A percentile compares a stretch with the other conserved stretches of the same genome.
Evolutionary conservation across 495 filamentous ascomycete genomes (phyloP).

Genomic region (Xylaria grammica): DNA sequence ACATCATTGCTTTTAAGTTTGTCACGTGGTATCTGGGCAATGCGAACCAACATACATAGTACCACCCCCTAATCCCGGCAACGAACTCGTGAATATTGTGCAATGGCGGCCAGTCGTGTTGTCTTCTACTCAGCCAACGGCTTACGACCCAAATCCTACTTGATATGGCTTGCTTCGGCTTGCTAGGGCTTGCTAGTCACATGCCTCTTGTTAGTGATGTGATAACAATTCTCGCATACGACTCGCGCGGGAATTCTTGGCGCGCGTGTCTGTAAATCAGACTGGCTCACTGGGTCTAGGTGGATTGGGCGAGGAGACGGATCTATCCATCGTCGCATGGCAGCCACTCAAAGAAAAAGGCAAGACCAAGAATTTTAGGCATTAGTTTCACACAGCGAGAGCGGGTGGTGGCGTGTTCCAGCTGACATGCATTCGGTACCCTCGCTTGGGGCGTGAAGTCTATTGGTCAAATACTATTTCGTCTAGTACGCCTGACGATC

Average conservation of each 20-base stretch:
- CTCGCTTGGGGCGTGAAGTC: neutral
- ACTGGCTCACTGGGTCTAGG: neutral
- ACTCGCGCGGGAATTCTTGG: neutral
- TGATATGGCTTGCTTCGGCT: neutral
- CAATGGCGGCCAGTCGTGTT: neutral
- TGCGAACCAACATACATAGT: neutral
- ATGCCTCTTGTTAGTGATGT: neutral
- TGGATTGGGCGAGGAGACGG: neutral
- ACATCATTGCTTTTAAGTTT: no score
- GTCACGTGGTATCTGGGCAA: neutral
- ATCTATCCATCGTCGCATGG: neutral
- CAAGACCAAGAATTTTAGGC: neutral
- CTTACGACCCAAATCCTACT: neutral
- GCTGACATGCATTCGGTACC: neutral
- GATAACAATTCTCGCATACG: neutral
- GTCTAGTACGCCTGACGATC: no score
- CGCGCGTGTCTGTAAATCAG: no score
- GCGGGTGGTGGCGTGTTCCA: neutral
- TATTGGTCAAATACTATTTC: neutral
- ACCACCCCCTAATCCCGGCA: neutral
- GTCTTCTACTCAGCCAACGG: neutral
- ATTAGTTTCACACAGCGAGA: neutral
- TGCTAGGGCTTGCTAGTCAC: neutral
- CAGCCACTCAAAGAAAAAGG: neutral
- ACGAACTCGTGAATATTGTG: neutral